A percentile compares a stretch with the other conserved stretches of the same genome.
Evolutionary conservation across 1,284 basidiomycete species (phyloP).

Genomic region (Ceratobasidium sp.): DNA sequence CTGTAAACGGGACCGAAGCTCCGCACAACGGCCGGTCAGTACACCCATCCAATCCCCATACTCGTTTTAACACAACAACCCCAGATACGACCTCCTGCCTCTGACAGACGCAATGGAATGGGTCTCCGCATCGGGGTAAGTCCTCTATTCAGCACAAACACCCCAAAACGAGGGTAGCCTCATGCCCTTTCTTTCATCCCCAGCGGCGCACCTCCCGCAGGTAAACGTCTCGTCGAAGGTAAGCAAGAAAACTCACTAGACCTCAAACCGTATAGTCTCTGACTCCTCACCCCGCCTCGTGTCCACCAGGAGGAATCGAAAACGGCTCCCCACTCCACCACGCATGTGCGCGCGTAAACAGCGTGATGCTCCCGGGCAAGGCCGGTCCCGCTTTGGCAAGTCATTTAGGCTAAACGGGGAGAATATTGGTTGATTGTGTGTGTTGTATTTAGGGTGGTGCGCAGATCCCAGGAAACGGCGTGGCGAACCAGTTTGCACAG

Average conservation of each 20-base stretch:
- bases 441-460: conserved; percentile 16
- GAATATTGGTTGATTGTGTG: not conserved
- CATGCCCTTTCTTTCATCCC: conserved; percentile 4
- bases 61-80: not conserved
- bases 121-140: conserved; percentile 38
- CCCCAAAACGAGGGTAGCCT: conserved; percentile 11
- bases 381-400: conserved; percentile 24
- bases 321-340: conserved; percentile 39
- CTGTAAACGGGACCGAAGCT: conserved; percentile 9
- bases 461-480: conserved; percentile 24
- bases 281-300: not conserved
- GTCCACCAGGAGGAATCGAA: conserved; percentile 24
- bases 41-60: not conserved
- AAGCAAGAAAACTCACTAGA: not conserved
- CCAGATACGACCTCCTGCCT: conserved; percentile 40
- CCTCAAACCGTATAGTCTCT: not conserved
- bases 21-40: conserved; percentile 23
- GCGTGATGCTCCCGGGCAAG: conserved; percentile 32
- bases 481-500: conserved; percentile 20
- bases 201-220: conserved; percentile 30
- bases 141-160: not conserved
- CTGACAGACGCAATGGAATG: conserved; percentile 41
- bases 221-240: conserved; percentile 37
- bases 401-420: not conserved
- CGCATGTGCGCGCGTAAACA: conserved; percentile 23